Conservation (phyloP, 768 basidiomycete species). For the Mycena kentingensis region DNA sequence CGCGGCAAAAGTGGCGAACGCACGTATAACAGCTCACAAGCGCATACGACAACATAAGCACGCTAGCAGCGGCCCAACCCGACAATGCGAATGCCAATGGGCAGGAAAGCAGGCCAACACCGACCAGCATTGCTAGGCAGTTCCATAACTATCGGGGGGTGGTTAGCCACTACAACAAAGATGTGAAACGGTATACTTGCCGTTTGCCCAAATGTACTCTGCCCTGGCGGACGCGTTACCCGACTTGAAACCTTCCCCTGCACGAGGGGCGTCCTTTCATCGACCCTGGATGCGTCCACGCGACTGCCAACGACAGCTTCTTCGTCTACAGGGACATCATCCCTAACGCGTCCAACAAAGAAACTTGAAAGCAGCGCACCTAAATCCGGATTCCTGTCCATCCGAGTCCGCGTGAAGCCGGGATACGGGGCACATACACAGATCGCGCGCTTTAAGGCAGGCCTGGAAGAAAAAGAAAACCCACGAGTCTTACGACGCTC, state of each 20-base stretch:
- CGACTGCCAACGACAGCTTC: too few species aligned
- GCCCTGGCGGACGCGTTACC: too few species aligned
- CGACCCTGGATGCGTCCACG: background rate
- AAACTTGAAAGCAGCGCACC: too few species aligned
- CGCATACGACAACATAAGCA: slow-evolving; percentile 76
- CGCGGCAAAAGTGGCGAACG: slow-evolving; percentile 35
- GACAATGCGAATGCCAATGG: slow-evolving; percentile 90
- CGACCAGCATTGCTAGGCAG: slow-evolving; percentile 80
- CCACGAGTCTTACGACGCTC: too few species aligned
- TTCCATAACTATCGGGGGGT: slow-evolving; percentile 70
- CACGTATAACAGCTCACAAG: slow-evolving; percentile 88
- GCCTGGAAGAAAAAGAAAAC: too few species aligned
- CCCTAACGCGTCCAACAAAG: too few species aligned
- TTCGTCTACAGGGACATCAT: too few species aligned
- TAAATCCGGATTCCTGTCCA: too few species aligned
- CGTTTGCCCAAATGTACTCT: slow-evolving; percentile 75
- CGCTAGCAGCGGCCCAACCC: slow-evolving; percentile 82
- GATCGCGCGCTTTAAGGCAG: too few species aligned
- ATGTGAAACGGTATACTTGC: slow-evolving; percentile 44
- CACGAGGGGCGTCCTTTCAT: slow-evolving; percentile 12
- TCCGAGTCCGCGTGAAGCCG: too few species aligned
- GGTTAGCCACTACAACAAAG: slow-evolving; percentile 4
- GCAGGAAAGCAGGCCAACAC: slow-evolving; percentile 87
- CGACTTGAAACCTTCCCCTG: slow-evolving; percentile 39
- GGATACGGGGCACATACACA: too few species aligned